Evolutionary conservation across 257 asterid species (phyloP).

Genomic region (Coffea canephora): DNA sequence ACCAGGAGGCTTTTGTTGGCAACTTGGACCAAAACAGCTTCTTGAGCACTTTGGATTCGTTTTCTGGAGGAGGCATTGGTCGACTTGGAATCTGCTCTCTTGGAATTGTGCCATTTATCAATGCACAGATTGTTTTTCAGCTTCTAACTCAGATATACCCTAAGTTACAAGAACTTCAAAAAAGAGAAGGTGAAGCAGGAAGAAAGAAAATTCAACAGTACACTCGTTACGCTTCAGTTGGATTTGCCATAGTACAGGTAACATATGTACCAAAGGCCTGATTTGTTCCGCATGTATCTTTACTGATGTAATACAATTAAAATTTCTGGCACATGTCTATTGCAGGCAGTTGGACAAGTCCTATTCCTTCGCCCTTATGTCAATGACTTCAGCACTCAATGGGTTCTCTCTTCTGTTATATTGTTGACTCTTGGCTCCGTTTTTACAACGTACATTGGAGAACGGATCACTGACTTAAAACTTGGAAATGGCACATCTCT

Average conservation of each 20-base stretch:
- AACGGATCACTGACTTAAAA: slow-evolving; percentile 80
- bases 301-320: not conserved
- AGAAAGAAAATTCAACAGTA: slow-evolving; percentile 92
- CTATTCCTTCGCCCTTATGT: slow-evolving; percentile 89
- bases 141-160: slow-evolving; percentile 93
- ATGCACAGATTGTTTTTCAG: slow-evolving; percentile 97
- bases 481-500: slow-evolving; percentile 97
- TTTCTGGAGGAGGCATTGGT: slow-evolving; percentile 99
- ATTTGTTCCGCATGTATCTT: too few relatives aligned
- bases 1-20: slow-evolving; percentile 86
- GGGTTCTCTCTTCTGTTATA: slow-evolving; percentile 78
- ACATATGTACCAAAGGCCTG: not conserved
- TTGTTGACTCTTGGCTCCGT: slow-evolving; percentile 82
- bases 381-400: slow-evolving; percentile 79
- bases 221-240: slow-evolving; percentile 99
- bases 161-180: slow-evolving; percentile 93
- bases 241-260: slow-evolving; percentile 97
- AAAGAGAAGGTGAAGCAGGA: slow-evolving; percentile 97
- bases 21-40: slow-evolving; percentile 87
- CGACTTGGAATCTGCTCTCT: slow-evolving; percentile 96
- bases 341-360: slow-evolving; percentile 97
- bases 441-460: slow-evolving; percentile 84
- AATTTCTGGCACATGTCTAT: slow-evolving; percentile 13
- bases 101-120: slow-evolving; percentile 96
- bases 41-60: slow-evolving; percentile 87